These are phyloP conservation scores for Patellifolia procumbens DNA, from an alignment of 179 eudicot genomes.

Conservation along the genomic window DNA sequence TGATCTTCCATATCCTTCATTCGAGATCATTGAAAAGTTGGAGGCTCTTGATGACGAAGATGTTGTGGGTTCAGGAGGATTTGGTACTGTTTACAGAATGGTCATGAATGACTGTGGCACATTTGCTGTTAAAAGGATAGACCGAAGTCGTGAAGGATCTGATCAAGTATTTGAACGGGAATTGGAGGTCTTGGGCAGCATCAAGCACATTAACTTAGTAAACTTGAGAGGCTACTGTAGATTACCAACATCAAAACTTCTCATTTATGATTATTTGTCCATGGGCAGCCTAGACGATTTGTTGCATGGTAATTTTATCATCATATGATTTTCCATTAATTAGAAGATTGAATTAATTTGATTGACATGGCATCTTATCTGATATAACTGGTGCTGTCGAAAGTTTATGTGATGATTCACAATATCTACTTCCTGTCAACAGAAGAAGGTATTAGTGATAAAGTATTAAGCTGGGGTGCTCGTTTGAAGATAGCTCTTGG, in stretches of 20 bases:
- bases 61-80: conserved; percentile 92
- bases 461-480: conserved; percentile 57
- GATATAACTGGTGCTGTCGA: neutral
- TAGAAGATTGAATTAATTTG: neutral
- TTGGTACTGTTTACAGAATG: conserved; percentile 89
- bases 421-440: conserved; percentile 10
- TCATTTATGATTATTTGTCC: conserved; percentile 83
- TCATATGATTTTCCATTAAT: neutral
- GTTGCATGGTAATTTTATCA: conserved; percentile 62
- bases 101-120: conserved; percentile 96
- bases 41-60: conserved; percentile 83
- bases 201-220: conserved; percentile 84
- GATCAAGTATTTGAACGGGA: conserved; percentile 85
- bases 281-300: conserved; percentile 83
- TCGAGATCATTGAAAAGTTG: conserved; percentile 83
- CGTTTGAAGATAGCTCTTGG: conserved; percentile 84
- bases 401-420: neutral
- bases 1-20: conserved; percentile 88
- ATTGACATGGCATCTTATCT: neutral
- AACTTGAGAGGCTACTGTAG: conserved; percentile 93
- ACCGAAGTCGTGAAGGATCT: conserved; percentile 68
- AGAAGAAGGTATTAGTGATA: conserved; percentile 52
- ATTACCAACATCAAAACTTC: conserved; percentile 79
- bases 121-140: conserved; percentile 93
- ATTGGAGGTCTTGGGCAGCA: conserved; percentile 84